Evolutionary conservation across 23 red algal genomes (phyloP).

Genomic region (Gracilaria gracilis): DNA sequence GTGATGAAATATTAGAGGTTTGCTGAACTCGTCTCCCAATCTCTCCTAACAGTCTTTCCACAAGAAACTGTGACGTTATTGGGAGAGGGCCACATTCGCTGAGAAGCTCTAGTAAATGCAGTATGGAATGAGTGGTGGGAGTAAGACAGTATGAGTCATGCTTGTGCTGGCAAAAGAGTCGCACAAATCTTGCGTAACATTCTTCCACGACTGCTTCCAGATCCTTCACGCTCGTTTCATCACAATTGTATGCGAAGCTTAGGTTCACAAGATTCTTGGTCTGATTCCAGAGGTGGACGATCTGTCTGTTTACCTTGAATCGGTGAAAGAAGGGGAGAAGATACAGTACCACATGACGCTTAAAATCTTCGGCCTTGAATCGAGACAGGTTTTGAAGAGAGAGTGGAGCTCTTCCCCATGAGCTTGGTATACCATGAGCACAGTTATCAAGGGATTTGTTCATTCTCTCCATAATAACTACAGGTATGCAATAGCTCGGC

Average conservation of each 20-base stretch:
- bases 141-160: background rate
- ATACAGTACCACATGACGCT: background rate
- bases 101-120: conserved; percentile 23
- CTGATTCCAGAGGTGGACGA: conserved; percentile 11
- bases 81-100: background rate
- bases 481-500: background rate
- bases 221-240: background rate
- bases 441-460: background rate
- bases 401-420: background rate
- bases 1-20: background rate
- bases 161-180: background rate
- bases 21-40: conserved; percentile 17
- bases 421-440: background rate
- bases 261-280: background rate
- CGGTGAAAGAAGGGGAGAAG: background rate
- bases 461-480: background rate
- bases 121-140: conserved; percentile 7
- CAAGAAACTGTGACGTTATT: conserved; percentile 11
- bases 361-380: too few relatives aligned
- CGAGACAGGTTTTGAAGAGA: too few relatives aligned
- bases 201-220: background rate
- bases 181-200: background rate
- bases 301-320: background rate
- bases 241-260: background rate
- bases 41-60: conserved; percentile 11